Percentiles rank a stretch among this genome's conserved stretches.
Evolutionary conservation across 495 filamentous ascomycete species (phyloP).

Genomic region (Penicillium chermesinum): DNA sequence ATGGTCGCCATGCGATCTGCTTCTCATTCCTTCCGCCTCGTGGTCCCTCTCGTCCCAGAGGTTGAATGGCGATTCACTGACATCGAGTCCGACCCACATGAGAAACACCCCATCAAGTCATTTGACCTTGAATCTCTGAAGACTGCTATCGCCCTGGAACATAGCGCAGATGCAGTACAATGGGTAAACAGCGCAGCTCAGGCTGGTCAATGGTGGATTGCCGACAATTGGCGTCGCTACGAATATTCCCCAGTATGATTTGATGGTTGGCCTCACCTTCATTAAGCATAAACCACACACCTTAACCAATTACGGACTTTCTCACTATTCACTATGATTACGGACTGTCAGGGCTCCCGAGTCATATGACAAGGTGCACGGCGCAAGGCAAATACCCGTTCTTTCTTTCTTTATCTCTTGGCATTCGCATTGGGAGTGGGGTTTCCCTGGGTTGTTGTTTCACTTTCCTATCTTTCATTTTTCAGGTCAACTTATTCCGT

Average conservation of each 20-base stretch:
- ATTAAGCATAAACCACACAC: not conserved
- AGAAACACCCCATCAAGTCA: constrained; percentile 25
- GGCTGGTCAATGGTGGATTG: constrained; percentile 36
- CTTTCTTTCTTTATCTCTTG: not conserved
- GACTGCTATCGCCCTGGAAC: constrained; percentile 18
- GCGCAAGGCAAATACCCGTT: not conserved
- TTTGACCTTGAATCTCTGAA: constrained; percentile 29
- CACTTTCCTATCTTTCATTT: not conserved
- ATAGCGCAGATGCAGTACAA: constrained; percentile 33
- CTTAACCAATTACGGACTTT: not conserved
- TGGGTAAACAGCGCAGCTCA: constrained; percentile 36
- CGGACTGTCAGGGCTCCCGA: not conserved
- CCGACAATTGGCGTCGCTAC: constrained; percentile 24
- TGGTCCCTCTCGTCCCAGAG: constrained; percentile 36
- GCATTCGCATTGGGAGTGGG: too few relatives aligned
- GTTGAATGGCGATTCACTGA: constrained; percentile 38
- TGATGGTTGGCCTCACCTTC: not conserved
- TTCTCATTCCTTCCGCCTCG: constrained; percentile 32
- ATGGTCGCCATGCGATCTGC: constrained; percentile 38
- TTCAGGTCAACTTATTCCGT: too few relatives aligned
- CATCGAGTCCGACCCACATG: constrained; percentile 30
- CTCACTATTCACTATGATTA: not conserved
- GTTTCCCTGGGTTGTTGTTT: too few relatives aligned
- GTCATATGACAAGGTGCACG: not conserved
- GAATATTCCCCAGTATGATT: constrained; percentile 10